A percentile compares a stretch with the other conserved stretches of the same genome.
These are phyloP conservation scores for Larix sibirica DNA, from an alignment of 83 land plant genomes.

Conservation along the genomic window DNA sequence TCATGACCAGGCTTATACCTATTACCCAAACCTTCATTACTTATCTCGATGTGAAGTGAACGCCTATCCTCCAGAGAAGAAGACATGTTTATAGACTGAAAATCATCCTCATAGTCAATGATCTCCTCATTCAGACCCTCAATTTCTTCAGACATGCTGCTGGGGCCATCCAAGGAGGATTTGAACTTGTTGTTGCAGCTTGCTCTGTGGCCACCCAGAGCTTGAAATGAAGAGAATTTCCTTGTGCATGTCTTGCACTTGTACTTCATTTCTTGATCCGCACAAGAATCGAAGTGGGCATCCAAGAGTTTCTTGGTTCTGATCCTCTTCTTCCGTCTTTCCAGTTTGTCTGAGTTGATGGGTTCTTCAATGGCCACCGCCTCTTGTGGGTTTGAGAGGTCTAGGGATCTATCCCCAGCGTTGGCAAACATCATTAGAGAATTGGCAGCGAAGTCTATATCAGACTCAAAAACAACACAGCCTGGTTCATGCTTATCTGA, in stretches of 20 bases:
- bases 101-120: not conserved
- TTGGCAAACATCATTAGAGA: too few relatives aligned
- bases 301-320: too few relatives aligned
- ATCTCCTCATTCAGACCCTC: not conserved
- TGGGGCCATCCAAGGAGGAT: not conserved
- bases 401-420: too few relatives aligned
- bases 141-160: not conserved
- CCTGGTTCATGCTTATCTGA: too few relatives aligned
- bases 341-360: too few relatives aligned
- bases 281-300: too few relatives aligned
- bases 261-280: conserved; percentile 9
- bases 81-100: not conserved
- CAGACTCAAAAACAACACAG: too few relatives aligned
- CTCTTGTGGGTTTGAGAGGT: too few relatives aligned
- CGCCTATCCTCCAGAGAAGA: not conserved
- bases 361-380: too few relatives aligned
- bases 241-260: conserved; percentile 52
- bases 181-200: conserved; percentile 35
- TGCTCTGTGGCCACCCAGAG: conserved; percentile 63
- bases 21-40: not conserved
- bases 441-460: too few relatives aligned
- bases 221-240: conserved; percentile 47
- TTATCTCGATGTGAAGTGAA: not conserved
- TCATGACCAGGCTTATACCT: conserved; percentile 21
- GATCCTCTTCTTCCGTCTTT: too few relatives aligned